Conservation (phyloP, 768 basidiomycete genomes). For the Kwoniella botswanensis region DNA sequence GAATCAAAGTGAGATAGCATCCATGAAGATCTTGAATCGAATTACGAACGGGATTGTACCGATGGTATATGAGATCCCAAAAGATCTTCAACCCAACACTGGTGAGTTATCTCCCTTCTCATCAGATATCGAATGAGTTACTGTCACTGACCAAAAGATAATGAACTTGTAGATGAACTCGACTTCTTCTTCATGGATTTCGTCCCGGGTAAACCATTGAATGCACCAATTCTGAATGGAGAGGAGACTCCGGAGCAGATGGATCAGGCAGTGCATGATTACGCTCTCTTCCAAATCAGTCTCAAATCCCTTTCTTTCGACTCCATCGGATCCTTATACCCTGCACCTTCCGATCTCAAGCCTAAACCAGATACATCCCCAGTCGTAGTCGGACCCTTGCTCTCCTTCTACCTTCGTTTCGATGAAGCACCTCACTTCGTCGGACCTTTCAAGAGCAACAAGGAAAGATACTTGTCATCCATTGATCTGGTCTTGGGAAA, state of each 20-base stretch:
- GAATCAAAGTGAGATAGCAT: slow-evolving; percentile 15
- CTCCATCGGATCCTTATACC: neutral
- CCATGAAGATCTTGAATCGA: slow-evolving; percentile 11
- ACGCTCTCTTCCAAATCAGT: slow-evolving; percentile 8
- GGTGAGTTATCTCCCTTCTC: neutral
- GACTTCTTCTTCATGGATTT: slow-evolving; percentile 6
- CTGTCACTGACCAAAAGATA: neutral
- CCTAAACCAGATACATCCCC: neutral
- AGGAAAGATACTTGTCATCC: slow-evolving; percentile 14
- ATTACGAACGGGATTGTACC: neutral
- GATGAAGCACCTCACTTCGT: slow-evolving; percentile 17
- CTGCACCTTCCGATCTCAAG: neutral
- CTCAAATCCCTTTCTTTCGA: neutral
- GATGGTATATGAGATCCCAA: neutral
- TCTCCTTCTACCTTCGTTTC: neutral
- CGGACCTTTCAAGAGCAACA: slow-evolving; percentile 21
- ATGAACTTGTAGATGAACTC: neutral
- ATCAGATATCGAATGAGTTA: neutral
- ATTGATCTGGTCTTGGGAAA: slow-evolving; percentile 11
- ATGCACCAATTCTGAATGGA: neutral
- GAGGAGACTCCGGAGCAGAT: neutral
- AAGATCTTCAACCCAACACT: neutral
- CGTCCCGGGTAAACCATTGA: neutral
- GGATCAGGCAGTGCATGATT: neutral
- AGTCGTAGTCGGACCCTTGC: slow-evolving; percentile 2